These are phyloP conservation scores for Monosporascus cannonballus DNA, from an alignment of 2,329 filamentous ascomycete genomes.

Conservation along the genomic window DNA sequence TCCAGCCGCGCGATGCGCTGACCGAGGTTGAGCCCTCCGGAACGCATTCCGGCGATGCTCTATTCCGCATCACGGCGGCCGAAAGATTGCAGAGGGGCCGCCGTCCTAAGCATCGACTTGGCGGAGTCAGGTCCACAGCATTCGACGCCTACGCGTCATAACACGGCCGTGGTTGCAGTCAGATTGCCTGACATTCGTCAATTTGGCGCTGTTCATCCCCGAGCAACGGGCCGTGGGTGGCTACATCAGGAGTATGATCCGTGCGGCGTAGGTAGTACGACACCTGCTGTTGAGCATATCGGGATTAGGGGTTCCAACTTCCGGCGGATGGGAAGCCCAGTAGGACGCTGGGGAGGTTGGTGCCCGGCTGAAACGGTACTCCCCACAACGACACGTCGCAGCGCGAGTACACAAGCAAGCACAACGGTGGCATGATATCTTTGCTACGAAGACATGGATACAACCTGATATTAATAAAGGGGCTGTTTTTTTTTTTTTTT, in stretches of 20 bases:
- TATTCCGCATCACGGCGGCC: constrained; percentile 30
- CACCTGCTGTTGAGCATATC: constrained; percentile 20
- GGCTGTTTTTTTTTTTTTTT: too few species aligned
- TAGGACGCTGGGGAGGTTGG: constrained; percentile 15
- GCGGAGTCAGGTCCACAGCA: constrained; percentile 19
- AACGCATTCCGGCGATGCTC: constrained; percentile 43
- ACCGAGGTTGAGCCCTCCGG: constrained; percentile 24
- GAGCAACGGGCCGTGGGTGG: constrained; percentile 28
- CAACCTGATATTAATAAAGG: too few species aligned
- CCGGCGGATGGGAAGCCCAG: constrained; percentile 12
- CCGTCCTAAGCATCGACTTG: constrained; percentile 21
- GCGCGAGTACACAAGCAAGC: too few species aligned
- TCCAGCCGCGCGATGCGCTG: constrained; percentile 37
- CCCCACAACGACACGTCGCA: too few species aligned
- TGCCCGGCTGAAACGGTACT: too few species aligned
- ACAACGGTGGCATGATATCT: too few species aligned
- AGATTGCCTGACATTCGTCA: constrained; percentile 26
- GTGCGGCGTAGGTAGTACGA: constrained; percentile 25
- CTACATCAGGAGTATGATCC: constrained; percentile 28
- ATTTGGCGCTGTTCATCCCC: constrained; percentile 31
- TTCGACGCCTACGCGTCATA: constrained; percentile 26
- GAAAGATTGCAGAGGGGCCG: constrained; percentile 28
- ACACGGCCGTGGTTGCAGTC: constrained; percentile 26
- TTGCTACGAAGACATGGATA: too few species aligned
- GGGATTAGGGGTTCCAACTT: constrained; percentile 16